phyloP scores from a whole-genome alignment of 768 basidiomycete genomes.

The Inosperma sp. region DNA sequence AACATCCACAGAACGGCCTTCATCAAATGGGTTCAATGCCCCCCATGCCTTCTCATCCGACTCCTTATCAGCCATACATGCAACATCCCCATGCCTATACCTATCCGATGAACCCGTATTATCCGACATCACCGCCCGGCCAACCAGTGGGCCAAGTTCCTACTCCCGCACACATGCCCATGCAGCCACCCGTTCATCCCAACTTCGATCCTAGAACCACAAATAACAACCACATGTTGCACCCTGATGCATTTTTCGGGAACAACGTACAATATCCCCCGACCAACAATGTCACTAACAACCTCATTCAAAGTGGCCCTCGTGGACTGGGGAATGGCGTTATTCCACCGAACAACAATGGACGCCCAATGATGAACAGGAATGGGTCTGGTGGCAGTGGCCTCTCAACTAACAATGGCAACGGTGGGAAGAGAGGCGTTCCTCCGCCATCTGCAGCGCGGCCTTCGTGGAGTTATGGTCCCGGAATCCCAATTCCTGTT shows the following conservation, averaged over 20 bases:
- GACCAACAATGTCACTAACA: constrained; percentile 11
- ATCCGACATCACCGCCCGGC: constrained; percentile 16
- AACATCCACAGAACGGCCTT: constrained; percentile 25
- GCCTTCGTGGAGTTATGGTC: constrained; percentile 67
- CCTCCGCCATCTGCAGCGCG: constrained; percentile 38
- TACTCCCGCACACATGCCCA: constrained; percentile 22
- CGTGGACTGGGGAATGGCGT: constrained; percentile 30
- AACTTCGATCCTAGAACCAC: constrained; percentile 14
- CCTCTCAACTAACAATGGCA: constrained; percentile 25
- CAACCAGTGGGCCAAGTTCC: constrained; percentile 23
- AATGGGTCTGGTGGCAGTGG: constrained; percentile 21
- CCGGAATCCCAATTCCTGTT: constrained; percentile 45
- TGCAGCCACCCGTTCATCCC: constrained; percentile 7
- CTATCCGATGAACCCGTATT: constrained; percentile 19
- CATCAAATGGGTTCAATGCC: constrained; percentile 20
- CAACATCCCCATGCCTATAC: constrained; percentile 29
- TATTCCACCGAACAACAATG: constrained; percentile 30
- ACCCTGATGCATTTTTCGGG: constrained; percentile 10
- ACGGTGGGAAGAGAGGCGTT: constrained; percentile 29
- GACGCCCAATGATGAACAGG: constrained; percentile 20
- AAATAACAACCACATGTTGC: constrained; percentile 16
- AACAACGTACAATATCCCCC: constrained; percentile 12
- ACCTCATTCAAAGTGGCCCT: constrained; percentile 17
- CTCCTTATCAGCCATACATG: constrained; percentile 35
- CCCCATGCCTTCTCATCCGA: constrained; percentile 24